Conservation (phyloP, 2,329 filamentous ascomycete species). For the Hymenoscyphus occultus region DNA sequence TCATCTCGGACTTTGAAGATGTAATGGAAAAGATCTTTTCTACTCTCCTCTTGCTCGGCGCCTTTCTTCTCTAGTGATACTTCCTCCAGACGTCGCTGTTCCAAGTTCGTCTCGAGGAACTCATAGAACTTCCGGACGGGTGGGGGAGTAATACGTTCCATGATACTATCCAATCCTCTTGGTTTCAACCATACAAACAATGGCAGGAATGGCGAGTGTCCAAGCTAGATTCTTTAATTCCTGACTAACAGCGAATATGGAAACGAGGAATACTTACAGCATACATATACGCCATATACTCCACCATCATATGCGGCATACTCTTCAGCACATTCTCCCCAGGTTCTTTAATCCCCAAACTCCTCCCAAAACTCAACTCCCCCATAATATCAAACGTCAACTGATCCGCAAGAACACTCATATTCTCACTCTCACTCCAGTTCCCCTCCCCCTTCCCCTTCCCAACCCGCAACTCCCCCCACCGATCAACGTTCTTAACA, state of each 20-base stretch:
- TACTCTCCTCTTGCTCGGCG: slow-evolving; percentile 45
- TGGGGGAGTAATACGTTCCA: background rate
- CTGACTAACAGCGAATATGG: background rate
- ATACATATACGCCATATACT: slow-evolving; percentile 11
- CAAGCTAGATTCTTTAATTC: background rate
- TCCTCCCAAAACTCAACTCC: slow-evolving; percentile 12
- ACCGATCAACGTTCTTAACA: slow-evolving; percentile 13
- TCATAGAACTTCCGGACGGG: background rate
- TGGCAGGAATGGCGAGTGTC: background rate
- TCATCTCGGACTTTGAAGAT: slow-evolving; percentile 69
- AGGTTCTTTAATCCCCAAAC: slow-evolving; percentile 7
- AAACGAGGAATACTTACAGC: background rate
- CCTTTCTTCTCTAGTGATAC: background rate
- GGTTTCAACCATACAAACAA: slow-evolving; percentile 11
- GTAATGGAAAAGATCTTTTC: slow-evolving; percentile 70
- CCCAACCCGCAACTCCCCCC: slow-evolving; percentile 6
- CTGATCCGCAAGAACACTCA: background rate
- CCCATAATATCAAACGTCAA: slow-evolving; percentile 13
- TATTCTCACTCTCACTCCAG: slow-evolving; percentile 11
- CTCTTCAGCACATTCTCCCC: slow-evolving; percentile 3
- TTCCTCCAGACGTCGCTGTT: background rate
- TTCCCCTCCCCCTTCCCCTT: slow-evolving; percentile 2
- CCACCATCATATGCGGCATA: slow-evolving; percentile 13
- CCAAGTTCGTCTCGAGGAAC: background rate
- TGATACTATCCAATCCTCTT: slow-evolving; percentile 3